Evolutionary conservation across 306 rosid genomes (phyloP), one percentile per base, ranked within the genome.

Genomic region (Corylus americana): DNA sequence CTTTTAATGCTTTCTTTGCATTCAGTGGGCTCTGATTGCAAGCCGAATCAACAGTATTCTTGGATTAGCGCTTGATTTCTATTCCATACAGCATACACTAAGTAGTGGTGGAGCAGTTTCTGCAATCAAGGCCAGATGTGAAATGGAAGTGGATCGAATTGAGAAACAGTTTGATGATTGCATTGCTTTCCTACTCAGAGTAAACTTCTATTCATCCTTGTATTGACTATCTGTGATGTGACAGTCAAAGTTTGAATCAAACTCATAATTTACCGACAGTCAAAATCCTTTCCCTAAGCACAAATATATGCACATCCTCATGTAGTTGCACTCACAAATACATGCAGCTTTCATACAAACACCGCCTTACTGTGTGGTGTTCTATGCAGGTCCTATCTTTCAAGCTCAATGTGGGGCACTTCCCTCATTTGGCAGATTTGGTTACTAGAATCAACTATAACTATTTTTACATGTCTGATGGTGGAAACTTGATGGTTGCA

Each of bases 161-260:
- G 98, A 92, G 82, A 95, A 91, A 83, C 94, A 92, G 83, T 95
- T 95, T 80, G 98, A 95, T 82, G 98, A 95, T 68, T 95, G 98
- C 91, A 85, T 92, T 49, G 94, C 98, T 71, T 93, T 92, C 85
- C 89, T 95, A 79, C 98, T 95, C 27, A 89, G 96, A 91, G 98
- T 94, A 86, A 79, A 74, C 85, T 86, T 83, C 80, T 71, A 11
- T 29, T 57, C 18, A 17, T 69, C 81, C 72, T 55, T 45, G 5
- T 78, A 31, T 54, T 11, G 59, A 66, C 31, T 18, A 48, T 45
- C 62, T 31, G 17, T 66, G 8, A 27, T 37, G 13, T 12, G 11
- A 11, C 59, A n/a, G 17, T n/a, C 49, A 61, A 53, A 78, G 37
- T 63, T 59, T 73, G 64, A 77, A 22, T 62, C 58, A 70, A 29